Conservation (phyloP, 306 rosid species). For the Rubus idaeus region DNA sequence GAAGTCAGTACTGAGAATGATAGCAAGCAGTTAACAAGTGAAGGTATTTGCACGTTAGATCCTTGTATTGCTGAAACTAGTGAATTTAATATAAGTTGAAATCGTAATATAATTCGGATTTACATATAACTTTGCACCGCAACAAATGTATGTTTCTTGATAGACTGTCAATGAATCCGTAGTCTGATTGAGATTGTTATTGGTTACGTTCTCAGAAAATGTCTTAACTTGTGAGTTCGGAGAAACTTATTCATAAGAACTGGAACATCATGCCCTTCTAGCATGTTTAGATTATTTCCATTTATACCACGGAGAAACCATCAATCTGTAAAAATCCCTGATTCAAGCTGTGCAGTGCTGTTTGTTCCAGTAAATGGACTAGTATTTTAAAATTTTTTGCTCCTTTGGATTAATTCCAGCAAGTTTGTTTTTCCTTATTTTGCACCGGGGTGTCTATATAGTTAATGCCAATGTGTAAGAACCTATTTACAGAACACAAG, state of each 20-base stretch:
- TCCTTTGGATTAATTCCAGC: background rate
- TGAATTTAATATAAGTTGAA: background rate
- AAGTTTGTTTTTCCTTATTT: background rate
- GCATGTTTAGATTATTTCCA: background rate
- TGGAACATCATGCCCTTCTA: background rate
- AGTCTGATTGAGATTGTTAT: background rate
- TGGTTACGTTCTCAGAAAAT: background rate
- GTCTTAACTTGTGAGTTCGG: background rate
- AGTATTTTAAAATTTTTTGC: background rate
- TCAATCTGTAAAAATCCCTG: background rate
- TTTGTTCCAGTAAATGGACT: constrained; percentile 4
- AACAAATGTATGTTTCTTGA: background rate
- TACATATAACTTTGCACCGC: background rate
- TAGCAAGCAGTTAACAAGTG: constrained; percentile 31
- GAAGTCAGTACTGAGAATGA: constrained; percentile 19
- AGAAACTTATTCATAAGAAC: background rate
- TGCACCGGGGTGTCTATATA: background rate
- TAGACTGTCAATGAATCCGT: background rate
- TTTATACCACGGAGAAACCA: background rate
- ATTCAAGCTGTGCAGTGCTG: background rate
- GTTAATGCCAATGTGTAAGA: background rate
- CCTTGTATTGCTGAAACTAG: constrained; percentile 10
- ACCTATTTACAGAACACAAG: background rate
- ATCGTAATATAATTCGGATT: background rate
- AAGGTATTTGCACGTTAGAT: constrained; percentile 39